Evolutionary conservation across 495 filamentous ascomycete genomes (phyloP), one percentile per base, ranked within the genome.

Genomic region (Penicillium soppii): DNA sequence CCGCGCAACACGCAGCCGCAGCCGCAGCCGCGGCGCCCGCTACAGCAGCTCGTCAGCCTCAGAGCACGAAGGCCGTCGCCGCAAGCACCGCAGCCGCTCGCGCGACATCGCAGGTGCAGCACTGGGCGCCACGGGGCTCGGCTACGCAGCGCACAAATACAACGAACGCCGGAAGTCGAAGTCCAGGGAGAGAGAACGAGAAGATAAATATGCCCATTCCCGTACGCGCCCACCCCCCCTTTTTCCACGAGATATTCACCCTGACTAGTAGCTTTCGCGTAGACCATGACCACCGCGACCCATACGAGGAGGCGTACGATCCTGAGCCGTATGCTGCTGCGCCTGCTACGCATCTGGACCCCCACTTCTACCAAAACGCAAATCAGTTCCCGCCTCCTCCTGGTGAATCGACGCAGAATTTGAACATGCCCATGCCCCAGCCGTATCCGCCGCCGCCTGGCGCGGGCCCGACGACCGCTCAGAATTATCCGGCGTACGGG

Each of bases 131-230:
- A 85, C 82, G 16, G 89, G 86, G 1, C 84, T 88, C 12, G 91
- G 86, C 5, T 77, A 92, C 52, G 88, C 88, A n/a, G 83, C 90
- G 15, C 87, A 83, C 66, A 78, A 83, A 56, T 77, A 78, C 40
- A 80, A 79, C 52, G 86, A 90, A 52, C 77, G 80, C 22, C 75
- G 72, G 61, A 80, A 82, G 63, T 63, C 67, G 61, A 80, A 82
- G 63, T 63, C 67, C 17, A 38, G n/a, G 21, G 47, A 49, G 19
- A 23, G 47, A 15, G 73, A 76, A 35, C 68, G 63, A 45, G 74
- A 68, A n/a, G n/a, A n/a, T n/a, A n/a, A n/a, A 12, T 47, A 54
- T 19, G 50, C 55, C 5, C 50, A 57, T 21, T 47, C 52, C 7
- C 56, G 61, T 67, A 58, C 56, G 57, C 49, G 13, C 15, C 10